Evolutionary conservation across 2,329 filamentous ascomycete species (phyloP), one percentile per base, ranked within the genome.

Genomic region (Ilyonectria robusta): DNA sequence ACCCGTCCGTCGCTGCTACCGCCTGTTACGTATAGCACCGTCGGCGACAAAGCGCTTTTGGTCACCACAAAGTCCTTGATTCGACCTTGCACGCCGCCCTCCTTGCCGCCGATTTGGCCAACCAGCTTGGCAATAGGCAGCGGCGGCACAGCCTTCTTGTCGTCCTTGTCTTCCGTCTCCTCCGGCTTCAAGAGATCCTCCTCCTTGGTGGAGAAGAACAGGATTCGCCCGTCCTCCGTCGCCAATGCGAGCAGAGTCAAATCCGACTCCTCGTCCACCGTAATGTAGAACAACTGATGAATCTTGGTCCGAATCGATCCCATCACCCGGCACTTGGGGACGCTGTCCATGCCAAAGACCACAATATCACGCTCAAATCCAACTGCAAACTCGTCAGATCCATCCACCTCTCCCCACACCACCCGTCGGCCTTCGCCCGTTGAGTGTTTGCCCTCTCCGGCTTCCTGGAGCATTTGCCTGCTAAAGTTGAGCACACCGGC

Each of bases 401-500:
- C 91, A 40, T 91, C 92, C 8, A 87, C 87, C 23, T 83, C 83
- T 66, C 93, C 91, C 95, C 96, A 99, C 1, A 90, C 87, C 19
- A 98, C 94, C 72, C 87, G 89, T 60, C 93, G 86, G 4, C 94
- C 95, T 78, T 98, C 96, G 13, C 95, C 95, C 50, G 90, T 91
- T 50, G 91, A 89, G 79, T 92, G 91, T 79, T 89, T 90, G 48
- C 91, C 88, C 83, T 97, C 94, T 51, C 93, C 94, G 11, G 93
- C 88, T 73, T 93, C 90, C 50, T 88, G 85, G 59, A 98, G 84
- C 75, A 96, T 86, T 0, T 91, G 88, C 64, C 88, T 87, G 71
- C 88, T 88, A 79, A 98, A 98, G 78, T 93, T 96, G 73, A 99
- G 83, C 59, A 97, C 95, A 33, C 95, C 94, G 1, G 95, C 95